Conservation (phyloP, 2,329 filamentous ascomycete species). For the Curvularia verruculosa region DNA sequence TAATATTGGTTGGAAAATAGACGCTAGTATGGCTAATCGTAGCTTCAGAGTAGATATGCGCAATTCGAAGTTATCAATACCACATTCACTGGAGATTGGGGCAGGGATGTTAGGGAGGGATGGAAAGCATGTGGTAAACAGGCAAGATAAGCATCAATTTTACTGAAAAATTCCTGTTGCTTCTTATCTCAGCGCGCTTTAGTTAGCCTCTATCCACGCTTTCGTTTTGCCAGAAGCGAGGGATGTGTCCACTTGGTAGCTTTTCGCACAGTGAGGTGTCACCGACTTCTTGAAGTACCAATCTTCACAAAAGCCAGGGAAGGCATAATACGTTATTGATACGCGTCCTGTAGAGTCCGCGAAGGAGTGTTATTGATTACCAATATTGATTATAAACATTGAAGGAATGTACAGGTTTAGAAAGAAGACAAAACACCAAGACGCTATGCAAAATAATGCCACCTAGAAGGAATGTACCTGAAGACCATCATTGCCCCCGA, state of each 20-base stretch:
- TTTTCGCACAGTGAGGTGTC: neutral
- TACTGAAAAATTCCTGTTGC: neutral
- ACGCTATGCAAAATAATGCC: slow-evolving; percentile 3
- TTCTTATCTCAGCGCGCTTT: too few relatives aligned
- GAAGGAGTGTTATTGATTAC: slow-evolving; percentile 12
- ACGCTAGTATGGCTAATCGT: neutral
- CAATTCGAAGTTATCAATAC: neutral
- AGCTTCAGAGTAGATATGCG: neutral
- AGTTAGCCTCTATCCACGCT: neutral
- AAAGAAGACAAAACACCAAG: neutral
- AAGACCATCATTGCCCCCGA: neutral
- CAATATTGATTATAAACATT: neutral
- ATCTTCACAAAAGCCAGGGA: neutral
- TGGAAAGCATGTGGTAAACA: neutral
- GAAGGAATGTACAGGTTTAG: slow-evolving; percentile 2
- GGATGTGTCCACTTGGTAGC: neutral
- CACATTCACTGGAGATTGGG: neutral
- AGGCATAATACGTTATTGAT: neutral
- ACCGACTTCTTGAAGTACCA: neutral
- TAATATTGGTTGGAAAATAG: too few relatives aligned
- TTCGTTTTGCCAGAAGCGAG: neutral
- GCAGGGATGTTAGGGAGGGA: neutral
- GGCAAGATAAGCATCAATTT: neutral
- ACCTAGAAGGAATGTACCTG: neutral
- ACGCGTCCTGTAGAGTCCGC: neutral